phyloP scores from a whole-genome alignment of 441 rosid species.

The Geranium incanum region DNA sequence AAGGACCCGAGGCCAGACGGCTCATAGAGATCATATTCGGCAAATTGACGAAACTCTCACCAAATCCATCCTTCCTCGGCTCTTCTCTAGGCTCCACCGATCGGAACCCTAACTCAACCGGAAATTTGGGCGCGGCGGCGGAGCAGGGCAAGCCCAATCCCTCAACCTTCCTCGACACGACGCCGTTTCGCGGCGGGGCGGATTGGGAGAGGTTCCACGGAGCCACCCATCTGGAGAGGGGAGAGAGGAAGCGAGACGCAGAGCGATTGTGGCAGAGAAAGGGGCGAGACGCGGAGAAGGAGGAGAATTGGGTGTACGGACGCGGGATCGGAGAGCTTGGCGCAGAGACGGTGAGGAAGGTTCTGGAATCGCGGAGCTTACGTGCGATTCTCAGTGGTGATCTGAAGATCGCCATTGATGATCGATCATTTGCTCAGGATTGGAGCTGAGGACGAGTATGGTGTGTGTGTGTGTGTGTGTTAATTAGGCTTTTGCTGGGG shows the following conservation, averaged over 20 bases:
- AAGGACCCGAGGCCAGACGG: constrained; percentile 79
- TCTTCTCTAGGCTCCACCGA: constrained; percentile 24
- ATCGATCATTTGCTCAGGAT: constrained; percentile 2
- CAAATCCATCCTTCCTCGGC: constrained; percentile 21
- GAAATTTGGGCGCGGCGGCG: constrained; percentile 28
- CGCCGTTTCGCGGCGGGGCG: constrained; percentile 54
- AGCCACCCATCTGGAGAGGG: constrained; percentile 47
- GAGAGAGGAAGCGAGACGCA: constrained; percentile 29
- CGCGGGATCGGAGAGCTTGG: constrained; percentile 18
- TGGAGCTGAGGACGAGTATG: too few relatives aligned
- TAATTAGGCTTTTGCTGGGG: too few relatives aligned
- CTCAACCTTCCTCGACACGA: constrained; percentile 48
- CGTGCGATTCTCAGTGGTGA: constrained; percentile 28
- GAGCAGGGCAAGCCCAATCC: constrained; percentile 45
- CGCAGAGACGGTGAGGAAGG: constrained; percentile 35
- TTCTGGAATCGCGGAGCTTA: constrained; percentile 20
- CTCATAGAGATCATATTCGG: constrained; percentile 72
- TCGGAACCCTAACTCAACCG: constrained; percentile 27
- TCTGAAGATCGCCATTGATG: constrained; percentile 52
- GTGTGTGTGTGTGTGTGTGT: too few relatives aligned
- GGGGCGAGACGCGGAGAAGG: constrained; percentile 6
- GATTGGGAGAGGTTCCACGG: constrained; percentile 87
- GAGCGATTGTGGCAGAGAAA: constrained; percentile 25
- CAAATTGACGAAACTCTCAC: constrained; percentile 55
- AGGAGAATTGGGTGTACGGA: constrained; percentile 27